Evolutionary conservation across 441 rosid species (phyloP).

Genomic region (Mallotus repandus): DNA sequence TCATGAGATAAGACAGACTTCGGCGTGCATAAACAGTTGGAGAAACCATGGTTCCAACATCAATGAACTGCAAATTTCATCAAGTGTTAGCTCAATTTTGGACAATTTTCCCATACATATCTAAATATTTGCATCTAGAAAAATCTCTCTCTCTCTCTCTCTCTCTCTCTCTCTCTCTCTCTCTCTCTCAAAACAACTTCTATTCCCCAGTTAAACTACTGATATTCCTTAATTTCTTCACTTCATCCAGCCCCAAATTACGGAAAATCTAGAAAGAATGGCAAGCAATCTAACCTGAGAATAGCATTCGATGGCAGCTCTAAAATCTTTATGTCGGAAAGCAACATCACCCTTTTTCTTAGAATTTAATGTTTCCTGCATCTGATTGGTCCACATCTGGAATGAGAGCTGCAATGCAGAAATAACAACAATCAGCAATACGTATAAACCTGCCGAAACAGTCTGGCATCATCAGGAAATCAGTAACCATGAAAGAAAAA

Average conservation of each 20-base stretch:
- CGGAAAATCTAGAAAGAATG: neutral
- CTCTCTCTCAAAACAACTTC: neutral
- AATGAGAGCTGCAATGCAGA: conserved; percentile 71
- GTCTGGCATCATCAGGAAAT: neutral
- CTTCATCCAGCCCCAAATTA: neutral
- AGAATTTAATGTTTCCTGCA: conserved; percentile 78
- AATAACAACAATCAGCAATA: conserved; percentile 14
- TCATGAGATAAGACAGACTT: conserved; percentile 68
- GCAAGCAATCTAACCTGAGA: conserved; percentile 55
- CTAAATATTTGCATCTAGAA: neutral
- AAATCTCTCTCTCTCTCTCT: neutral
- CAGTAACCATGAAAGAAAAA: neutral
- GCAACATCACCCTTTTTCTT: conserved; percentile 86
- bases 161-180: neutral
- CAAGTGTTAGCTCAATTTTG: conserved; percentile 15
- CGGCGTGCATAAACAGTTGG: conserved; percentile 77
- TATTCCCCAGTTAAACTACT: neutral
- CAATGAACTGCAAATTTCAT: conserved; percentile 58
- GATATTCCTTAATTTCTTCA: neutral
- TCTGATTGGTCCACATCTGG: conserved; percentile 83
- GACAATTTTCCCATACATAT: neutral
- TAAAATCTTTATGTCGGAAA: conserved; percentile 71
- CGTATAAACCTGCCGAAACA: neutral
- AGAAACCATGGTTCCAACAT: conserved; percentile 72
- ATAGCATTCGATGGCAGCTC: conserved; percentile 62